Evolutionary conservation across 441 rosid species (phyloP).

Genomic region (Metrosideros polymorpha): DNA sequence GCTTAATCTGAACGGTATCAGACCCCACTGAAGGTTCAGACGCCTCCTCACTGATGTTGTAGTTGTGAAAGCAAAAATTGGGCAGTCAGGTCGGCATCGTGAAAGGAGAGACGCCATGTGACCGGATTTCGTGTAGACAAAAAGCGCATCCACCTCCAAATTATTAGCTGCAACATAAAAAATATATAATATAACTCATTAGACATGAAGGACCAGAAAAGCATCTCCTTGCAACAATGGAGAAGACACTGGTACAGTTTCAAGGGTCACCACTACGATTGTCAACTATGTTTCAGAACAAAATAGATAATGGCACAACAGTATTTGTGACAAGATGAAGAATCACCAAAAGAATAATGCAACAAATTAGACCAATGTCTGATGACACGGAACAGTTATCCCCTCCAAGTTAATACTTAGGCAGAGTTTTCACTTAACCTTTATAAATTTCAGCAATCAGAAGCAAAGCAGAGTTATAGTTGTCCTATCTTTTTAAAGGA

Average conservation of each 20-base stretch:
- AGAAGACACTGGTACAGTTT: background rate
- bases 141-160: conserved; percentile 81
- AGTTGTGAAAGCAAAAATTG: conserved; percentile 90
- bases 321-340: background rate
- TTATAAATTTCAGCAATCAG: background rate
- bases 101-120: conserved; percentile 95
- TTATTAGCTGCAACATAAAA: conserved; percentile 68
- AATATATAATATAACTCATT: background rate
- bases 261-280: background rate
- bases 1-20: conserved; percentile 88
- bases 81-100: conserved; percentile 92
- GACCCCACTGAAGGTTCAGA: conserved; percentile 95
- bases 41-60: conserved; percentile 72
- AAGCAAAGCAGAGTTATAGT: background rate
- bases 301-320: background rate
- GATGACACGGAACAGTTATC: background rate
- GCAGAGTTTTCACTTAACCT: background rate
- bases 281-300: background rate
- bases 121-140: conserved; percentile 86
- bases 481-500: background rate
- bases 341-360: background rate
- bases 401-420: background rate
- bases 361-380: background rate
- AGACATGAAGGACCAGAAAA: background rate
- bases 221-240: background rate